These are phyloP conservation scores for Cajanus cajan DNA, from an alignment of 306 rosid genomes.

Conservation along the genomic window DNA sequence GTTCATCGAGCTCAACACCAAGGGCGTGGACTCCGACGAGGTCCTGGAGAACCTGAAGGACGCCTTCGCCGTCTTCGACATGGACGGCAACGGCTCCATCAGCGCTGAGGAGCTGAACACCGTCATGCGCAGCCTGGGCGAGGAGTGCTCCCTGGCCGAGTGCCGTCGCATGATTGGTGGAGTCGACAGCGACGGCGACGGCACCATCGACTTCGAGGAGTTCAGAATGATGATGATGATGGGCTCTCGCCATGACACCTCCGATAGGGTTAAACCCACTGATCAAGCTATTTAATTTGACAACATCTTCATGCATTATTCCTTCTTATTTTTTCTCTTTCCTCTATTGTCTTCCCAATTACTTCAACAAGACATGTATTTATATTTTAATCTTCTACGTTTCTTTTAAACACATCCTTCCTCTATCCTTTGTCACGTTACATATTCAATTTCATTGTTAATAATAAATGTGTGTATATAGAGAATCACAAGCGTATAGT, in stretches of 20 bases:
- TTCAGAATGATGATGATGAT: constrained; percentile 87
- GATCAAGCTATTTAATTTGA: too few species aligned
- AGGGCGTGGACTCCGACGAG: constrained; percentile 77
- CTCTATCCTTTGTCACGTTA: too few species aligned
- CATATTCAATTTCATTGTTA: too few species aligned
- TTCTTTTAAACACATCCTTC: too few species aligned
- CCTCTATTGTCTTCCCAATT: too few species aligned
- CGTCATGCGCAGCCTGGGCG: constrained; percentile 76
- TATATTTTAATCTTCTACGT: too few species aligned
- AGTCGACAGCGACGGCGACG: constrained; percentile 83
- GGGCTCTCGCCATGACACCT: constrained; percentile 60
- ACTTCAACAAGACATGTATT: too few species aligned
- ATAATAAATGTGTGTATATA: too few species aligned
- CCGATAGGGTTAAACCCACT: constrained; percentile 33
- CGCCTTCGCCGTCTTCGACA: constrained; percentile 83
- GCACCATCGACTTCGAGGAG: constrained; percentile 83
- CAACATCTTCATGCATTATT: too few species aligned
- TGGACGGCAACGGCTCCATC: constrained; percentile 83
- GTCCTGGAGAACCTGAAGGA: constrained; percentile 69
- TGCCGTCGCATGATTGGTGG: constrained; percentile 84
- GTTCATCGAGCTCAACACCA: constrained; percentile 79
- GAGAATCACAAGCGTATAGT: too few species aligned
- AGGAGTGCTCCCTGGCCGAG: constrained; percentile 75
- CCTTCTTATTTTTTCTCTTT: too few species aligned
- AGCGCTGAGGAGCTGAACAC: constrained; percentile 78